These are phyloP conservation scores for Penicillium odoratum DNA, from an alignment of 495 filamentous ascomycete species.

Conservation along the genomic window DNA sequence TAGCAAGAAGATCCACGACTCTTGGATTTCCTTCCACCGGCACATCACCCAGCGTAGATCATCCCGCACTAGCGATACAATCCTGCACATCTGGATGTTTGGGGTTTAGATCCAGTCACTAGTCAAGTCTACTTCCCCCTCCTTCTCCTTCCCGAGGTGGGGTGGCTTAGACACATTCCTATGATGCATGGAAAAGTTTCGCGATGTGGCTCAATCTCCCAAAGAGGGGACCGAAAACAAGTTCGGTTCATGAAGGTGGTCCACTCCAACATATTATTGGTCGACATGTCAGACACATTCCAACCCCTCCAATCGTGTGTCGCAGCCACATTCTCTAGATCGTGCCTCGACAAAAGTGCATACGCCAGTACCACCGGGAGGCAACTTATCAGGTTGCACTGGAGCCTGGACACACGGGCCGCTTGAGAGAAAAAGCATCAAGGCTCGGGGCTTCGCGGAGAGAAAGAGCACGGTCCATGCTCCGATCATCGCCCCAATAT, in stretches of 20 bases:
- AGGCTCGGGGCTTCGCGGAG: conserved; percentile 11
- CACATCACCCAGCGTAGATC: background rate
- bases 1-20: conserved; percentile 23
- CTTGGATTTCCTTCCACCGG: background rate
- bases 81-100: background rate
- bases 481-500: conserved; percentile 23
- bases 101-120: background rate
- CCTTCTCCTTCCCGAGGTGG: conserved; percentile 8
- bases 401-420: conserved; percentile 24
- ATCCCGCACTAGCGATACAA: background rate
- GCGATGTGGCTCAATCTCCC: conserved; percentile 25
- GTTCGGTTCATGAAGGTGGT: conserved; percentile 17
- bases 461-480: conserved; percentile 28
- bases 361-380: conserved; percentile 9
- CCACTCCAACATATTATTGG: conserved; percentile 14
- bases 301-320: conserved; percentile 20
- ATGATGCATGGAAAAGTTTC: conserved; percentile 22
- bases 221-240: conserved; percentile 5
- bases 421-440: background rate
- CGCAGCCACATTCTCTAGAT: conserved; percentile 26
- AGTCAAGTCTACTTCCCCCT: background rate
- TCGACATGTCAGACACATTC: conserved; percentile 29
- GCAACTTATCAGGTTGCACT: conserved; percentile 12
- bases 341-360: conserved; percentile 2
- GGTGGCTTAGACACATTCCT: conserved; percentile 24